phyloP scores from a whole-genome alignment of 768 basidiomycete genomes.

The Tricholoma flavovirens region DNA sequence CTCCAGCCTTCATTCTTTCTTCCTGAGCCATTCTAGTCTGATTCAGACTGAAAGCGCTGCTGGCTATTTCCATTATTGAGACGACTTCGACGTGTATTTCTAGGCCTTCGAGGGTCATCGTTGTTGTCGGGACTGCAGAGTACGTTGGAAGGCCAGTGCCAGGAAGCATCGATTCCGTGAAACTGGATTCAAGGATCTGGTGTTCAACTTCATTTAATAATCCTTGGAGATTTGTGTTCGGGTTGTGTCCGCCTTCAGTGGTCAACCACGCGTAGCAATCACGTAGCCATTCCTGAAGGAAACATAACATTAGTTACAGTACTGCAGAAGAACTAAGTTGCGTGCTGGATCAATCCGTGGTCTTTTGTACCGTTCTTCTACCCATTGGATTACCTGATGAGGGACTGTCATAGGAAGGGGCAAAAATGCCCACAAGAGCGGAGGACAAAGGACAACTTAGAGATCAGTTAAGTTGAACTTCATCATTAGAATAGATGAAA shows the following conservation, averaged over 20 bases:
- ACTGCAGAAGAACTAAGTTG: background rate
- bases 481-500: conserved; percentile 23
- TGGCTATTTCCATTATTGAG: conserved; percentile 77
- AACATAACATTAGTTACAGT: conserved; percentile 3
- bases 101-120: conserved; percentile 26
- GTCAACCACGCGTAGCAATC: conserved; percentile 66
- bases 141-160: conserved; percentile 62
- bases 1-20: conserved; percentile 56
- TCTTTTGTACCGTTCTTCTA: conserved; percentile 48
- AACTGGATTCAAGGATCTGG: conserved; percentile 69
- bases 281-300: conserved; percentile 66
- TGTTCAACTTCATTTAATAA: conserved; percentile 52
- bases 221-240: conserved; percentile 39
- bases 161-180: conserved; percentile 63
- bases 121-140: conserved; percentile 31
- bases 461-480: too few relatives aligned
- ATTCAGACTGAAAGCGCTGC: conserved; percentile 76
- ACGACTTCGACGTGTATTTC: conserved; percentile 73
- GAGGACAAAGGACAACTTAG: background rate
- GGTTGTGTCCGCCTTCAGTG: conserved; percentile 40
- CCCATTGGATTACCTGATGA: conserved; percentile 42
- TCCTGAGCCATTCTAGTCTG: conserved; percentile 60
- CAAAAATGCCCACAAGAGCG: conserved; percentile 1
- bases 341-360: conserved; percentile 61
- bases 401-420: conserved; percentile 24